phyloP scores from a whole-genome alignment of 495 filamentous ascomycete genomes.

The Hapsidospora chrysogenum region DNA sequence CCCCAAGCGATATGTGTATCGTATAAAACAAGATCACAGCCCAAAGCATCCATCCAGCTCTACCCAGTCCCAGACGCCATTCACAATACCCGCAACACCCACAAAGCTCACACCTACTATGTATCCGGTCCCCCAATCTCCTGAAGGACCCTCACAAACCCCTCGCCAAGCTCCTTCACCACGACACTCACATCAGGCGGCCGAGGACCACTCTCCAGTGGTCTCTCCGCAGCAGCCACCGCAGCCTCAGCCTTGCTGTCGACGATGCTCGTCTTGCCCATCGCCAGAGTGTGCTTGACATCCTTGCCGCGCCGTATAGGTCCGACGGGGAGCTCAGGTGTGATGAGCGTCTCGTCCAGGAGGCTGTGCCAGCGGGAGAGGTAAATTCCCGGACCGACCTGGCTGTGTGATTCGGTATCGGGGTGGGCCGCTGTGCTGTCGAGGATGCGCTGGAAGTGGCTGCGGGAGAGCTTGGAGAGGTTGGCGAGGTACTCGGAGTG shows the following conservation, averaged over 20 bases:
- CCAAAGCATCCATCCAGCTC: too few relatives aligned
- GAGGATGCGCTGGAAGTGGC: constrained; percentile 27
- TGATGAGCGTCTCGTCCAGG: constrained; percentile 40
- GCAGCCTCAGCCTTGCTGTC: constrained; percentile 10
- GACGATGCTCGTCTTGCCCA: constrained; percentile 27
- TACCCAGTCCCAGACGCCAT: too few relatives aligned
- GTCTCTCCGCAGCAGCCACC: constrained; percentile 7
- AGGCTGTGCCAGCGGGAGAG: constrained; percentile 45
- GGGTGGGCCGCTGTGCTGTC: constrained; percentile 12
- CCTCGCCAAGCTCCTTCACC: constrained; percentile 15
- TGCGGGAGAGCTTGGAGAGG: constrained; percentile 28
- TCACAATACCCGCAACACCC: too few relatives aligned
- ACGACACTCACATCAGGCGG: constrained; percentile 21
- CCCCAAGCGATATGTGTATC: too few relatives aligned
- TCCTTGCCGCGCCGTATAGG: constrained; percentile 31
- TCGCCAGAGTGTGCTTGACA: constrained; percentile 28
- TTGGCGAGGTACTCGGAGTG: constrained; percentile 35
- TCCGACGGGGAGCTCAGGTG: constrained; percentile 27
- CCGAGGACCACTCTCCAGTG: too few relatives aligned
- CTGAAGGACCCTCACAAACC: constrained; percentile 16
- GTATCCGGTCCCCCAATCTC: constrained; percentile 5
- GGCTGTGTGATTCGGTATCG: neutral
- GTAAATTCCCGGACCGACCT: constrained; percentile 44
- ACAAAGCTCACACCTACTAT: too few relatives aligned
- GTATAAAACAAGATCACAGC: too few relatives aligned